Conservation (phyloP, 306 rosid species). For the Pyrus communis region DNA sequence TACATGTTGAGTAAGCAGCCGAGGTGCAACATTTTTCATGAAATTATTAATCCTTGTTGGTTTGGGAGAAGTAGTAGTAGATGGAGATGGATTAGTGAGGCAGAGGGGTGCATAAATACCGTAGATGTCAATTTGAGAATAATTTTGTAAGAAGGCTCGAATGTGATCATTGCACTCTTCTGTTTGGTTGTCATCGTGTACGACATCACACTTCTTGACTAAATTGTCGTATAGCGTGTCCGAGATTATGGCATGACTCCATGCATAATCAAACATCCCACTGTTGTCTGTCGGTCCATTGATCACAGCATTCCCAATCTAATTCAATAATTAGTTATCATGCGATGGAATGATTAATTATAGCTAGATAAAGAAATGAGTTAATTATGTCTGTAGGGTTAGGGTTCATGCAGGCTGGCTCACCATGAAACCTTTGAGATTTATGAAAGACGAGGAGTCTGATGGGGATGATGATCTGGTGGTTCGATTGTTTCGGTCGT, state of each 20-base stretch:
- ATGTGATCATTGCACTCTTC: slow-evolving; percentile 6
- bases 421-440: slow-evolving; percentile 72
- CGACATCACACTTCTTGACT: slow-evolving; percentile 21
- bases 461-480: background rate
- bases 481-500: slow-evolving; percentile 28
- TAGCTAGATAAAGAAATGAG: background rate
- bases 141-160: slow-evolving; percentile 19
- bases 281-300: slow-evolving; percentile 33
- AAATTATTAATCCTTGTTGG: slow-evolving; percentile 7
- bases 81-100: background rate
- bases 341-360: background rate
- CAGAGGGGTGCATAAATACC: slow-evolving; percentile 50
- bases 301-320: slow-evolving; percentile 54
- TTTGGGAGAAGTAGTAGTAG: background rate
- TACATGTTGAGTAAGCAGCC: slow-evolving; percentile 40
- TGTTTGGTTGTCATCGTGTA: slow-evolving; percentile 14
- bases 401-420: background rate
- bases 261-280: slow-evolving; percentile 52
- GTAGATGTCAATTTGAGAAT: slow-evolving; percentile 35
- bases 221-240: slow-evolving; percentile 26
- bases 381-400: background rate
- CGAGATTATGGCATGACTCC: slow-evolving; percentile 58
- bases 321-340: background rate
- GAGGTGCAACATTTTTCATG: slow-evolving; percentile 25
- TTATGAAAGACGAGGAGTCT: slow-evolving; percentile 28